phyloP scores from a whole-genome alignment of 805 yeast species.

The Ogataea methylovora region DNA sequence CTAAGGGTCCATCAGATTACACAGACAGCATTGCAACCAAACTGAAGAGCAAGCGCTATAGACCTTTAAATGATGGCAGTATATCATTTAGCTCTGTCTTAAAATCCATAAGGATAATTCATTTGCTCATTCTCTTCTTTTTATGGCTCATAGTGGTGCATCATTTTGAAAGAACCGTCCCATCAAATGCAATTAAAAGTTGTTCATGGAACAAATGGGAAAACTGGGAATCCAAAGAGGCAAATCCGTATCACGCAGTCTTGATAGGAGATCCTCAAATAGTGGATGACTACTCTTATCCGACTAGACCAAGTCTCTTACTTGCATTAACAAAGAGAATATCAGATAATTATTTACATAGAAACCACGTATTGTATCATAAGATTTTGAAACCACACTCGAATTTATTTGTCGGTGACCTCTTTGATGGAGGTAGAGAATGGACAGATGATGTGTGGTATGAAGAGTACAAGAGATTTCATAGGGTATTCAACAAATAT shows the following conservation, averaged over 20 bases:
- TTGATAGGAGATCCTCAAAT: constrained; percentile 92
- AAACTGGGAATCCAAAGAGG: constrained; percentile 30
- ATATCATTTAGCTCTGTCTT: too few species aligned
- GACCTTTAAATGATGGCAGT: too few species aligned
- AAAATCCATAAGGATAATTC: constrained; percentile 7
- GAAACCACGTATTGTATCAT: constrained; percentile 63
- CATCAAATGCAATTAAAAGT: constrained; percentile 32
- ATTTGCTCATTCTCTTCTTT: constrained; percentile 17
- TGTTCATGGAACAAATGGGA: constrained; percentile 71
- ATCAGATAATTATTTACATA: constrained; percentile 71
- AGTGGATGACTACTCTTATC: constrained; percentile 84
- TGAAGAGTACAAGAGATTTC: constrained; percentile 62
- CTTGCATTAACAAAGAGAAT: constrained; percentile 51
- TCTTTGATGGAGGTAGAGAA: constrained; percentile 91
- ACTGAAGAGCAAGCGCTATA: too few species aligned
- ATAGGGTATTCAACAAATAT: constrained; percentile 49
- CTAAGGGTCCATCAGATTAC: too few species aligned
- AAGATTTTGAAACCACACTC: constrained; percentile 61
- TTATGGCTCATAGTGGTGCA: constrained; percentile 40
- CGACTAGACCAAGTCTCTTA: constrained; percentile 46
- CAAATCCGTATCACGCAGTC: constrained; percentile 5
- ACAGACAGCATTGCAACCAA: too few species aligned
- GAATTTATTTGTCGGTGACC: constrained; percentile 78
- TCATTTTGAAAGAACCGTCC: constrained; percentile 47
- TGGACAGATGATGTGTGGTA: constrained; percentile 70